phyloP scores from a whole-genome alignment of 495 filamentous ascomycete species.

The Podospora appendiculata region DNA sequence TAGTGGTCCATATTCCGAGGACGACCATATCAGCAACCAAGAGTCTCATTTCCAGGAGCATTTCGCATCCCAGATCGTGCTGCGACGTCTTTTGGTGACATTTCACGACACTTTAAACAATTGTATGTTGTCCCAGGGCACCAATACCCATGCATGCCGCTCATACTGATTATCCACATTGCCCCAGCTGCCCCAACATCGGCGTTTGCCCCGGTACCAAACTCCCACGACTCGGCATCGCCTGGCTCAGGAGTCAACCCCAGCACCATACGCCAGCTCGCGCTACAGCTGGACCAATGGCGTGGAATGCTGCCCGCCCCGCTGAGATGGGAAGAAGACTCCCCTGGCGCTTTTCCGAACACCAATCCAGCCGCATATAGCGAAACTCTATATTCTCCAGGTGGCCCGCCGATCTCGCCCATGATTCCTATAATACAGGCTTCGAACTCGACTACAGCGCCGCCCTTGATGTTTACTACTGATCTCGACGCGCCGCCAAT shows the following conservation, averaged over 20 bases:
- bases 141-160: background rate
- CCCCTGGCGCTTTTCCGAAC: constrained; percentile 33
- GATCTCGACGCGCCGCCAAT: constrained; percentile 37
- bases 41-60: constrained; percentile 46
- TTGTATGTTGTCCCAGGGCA: constrained; percentile 24
- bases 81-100: constrained; percentile 42
- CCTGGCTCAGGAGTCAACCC: constrained; percentile 6
- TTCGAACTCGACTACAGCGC: background rate
- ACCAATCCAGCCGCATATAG: constrained; percentile 14
- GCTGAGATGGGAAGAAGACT: constrained; percentile 47
- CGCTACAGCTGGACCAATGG: constrained; percentile 46
- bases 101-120: constrained; percentile 43
- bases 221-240: too few relatives aligned
- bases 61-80: constrained; percentile 50
- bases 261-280: constrained; percentile 37
- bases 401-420: constrained; percentile 9
- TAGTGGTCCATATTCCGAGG: constrained; percentile 34
- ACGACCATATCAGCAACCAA: constrained; percentile 41
- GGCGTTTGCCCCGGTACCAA: too few relatives aligned
- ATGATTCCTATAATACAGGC: constrained; percentile 1
- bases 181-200: background rate
- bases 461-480: constrained; percentile 39
- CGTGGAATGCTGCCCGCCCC: constrained; percentile 43
- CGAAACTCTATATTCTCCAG: constrained; percentile 7
- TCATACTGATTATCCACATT: background rate